These are phyloP conservation scores for Craterostigma plantagineum DNA, from an alignment of 257 asterid species.

Conservation along the genomic window DNA sequence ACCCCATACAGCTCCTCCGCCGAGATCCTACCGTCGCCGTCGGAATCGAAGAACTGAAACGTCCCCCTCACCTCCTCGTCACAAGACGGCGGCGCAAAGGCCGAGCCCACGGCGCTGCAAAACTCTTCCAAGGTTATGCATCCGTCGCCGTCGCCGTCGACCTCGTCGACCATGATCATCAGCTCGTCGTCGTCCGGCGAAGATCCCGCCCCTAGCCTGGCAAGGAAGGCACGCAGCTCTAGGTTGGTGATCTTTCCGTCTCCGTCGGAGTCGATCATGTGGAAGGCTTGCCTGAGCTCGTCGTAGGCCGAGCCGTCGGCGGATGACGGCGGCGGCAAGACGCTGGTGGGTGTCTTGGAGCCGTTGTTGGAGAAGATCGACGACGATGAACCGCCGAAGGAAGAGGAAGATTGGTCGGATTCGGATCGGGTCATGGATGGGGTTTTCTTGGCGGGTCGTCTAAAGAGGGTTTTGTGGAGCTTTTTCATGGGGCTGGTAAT, in stretches of 20 bases:
- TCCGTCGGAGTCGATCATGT: constrained; percentile 54
- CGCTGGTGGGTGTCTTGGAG: too few relatives aligned
- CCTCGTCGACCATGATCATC: constrained; percentile 30
- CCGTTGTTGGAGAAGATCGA: constrained; percentile 66
- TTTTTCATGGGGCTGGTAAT: constrained; percentile 22
- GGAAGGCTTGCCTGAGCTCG: constrained; percentile 36
- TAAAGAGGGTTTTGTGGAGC: constrained; percentile 13
- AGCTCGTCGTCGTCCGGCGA: constrained; percentile 19
- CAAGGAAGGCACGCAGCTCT: constrained; percentile 33
- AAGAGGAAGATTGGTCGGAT: constrained; percentile 27
- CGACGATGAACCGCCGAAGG: constrained; percentile 28
- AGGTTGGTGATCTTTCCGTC: constrained; percentile 45
- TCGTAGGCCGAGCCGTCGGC: neutral
- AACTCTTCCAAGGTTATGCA: constrained; percentile 46
- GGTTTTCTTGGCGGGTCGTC: constrained; percentile 28
- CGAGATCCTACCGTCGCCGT: constrained; percentile 66
- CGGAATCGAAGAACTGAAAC: constrained; percentile 67
- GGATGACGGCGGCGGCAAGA: constrained; percentile 26
- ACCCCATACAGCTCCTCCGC: constrained; percentile 61
- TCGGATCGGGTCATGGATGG: constrained; percentile 19
- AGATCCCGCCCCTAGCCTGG: constrained; percentile 40
- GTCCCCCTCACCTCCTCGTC: constrained; percentile 37
- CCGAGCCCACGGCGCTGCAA: constrained; percentile 27
- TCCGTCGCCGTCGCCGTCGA: constrained; percentile 65
- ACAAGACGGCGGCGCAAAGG: constrained; percentile 38